Evolutionary conservation across 345 rosid species (phyloP).

Genomic region (Anacardium occidentale): DNA sequence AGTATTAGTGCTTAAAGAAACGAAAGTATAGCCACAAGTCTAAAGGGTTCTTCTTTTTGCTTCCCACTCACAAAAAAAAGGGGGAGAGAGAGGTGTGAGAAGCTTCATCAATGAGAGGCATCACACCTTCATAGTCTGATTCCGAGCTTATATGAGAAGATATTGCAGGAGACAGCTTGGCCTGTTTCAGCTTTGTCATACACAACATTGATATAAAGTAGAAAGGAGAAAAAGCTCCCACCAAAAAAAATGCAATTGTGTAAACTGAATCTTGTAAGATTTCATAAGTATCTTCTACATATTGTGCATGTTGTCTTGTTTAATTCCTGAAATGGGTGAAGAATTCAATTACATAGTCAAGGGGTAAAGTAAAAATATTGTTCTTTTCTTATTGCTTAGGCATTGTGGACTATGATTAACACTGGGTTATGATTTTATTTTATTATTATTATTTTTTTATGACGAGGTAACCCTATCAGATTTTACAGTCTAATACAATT

Average conservation of each 20-base stretch:
- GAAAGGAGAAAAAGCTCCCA: neutral
- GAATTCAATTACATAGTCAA: too few species aligned
- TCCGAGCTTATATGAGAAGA: slow-evolving; percentile 44
- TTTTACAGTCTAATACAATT: too few species aligned
- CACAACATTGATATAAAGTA: slow-evolving; percentile 16
- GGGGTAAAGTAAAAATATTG: neutral
- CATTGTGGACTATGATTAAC: too few species aligned
- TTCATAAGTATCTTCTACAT: neutral
- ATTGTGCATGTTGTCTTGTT: too few species aligned
- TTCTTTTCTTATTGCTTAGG: neutral
- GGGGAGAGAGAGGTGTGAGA: slow-evolving; percentile 16
- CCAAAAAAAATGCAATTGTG: neutral
- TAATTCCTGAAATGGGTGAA: too few species aligned
- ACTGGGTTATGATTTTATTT: neutral
- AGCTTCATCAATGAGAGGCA: slow-evolving; percentile 28
- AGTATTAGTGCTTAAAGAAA: neutral
- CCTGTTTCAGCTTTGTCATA: slow-evolving; percentile 30
- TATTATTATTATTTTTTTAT: too few species aligned
- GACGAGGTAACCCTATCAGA: too few species aligned
- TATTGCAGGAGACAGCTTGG: slow-evolving; percentile 26
- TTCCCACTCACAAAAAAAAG: slow-evolving; percentile 27
- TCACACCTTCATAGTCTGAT: slow-evolving; percentile 27
- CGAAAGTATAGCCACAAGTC: neutral
- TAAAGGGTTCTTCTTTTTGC: slow-evolving; percentile 27
- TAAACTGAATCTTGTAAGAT: neutral